Conservation (phyloP, 495 filamentous ascomycete species). For the Jackrogersella multiformis region DNA sequence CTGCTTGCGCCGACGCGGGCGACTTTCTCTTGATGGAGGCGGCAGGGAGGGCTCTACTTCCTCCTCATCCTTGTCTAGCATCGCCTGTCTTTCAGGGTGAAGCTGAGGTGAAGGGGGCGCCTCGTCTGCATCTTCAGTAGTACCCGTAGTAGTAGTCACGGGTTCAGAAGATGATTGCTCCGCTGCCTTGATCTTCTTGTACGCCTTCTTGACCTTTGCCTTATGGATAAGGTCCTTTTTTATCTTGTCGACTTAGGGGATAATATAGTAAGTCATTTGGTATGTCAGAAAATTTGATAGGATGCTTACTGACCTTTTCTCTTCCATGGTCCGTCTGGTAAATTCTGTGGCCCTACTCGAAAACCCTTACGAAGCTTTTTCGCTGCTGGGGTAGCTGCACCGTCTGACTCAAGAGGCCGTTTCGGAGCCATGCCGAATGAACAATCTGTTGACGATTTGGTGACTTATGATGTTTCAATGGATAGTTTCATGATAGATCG, state of each 20-base stretch:
- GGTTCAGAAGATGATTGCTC: conserved; percentile 49
- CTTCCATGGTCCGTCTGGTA: conserved; percentile 90
- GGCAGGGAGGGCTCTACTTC: conserved; percentile 36
- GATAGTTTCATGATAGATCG: too few relatives aligned
- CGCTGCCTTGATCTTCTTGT: conserved; percentile 83
- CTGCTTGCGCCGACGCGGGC: conserved; percentile 46
- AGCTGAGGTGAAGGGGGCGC: conserved; percentile 61
- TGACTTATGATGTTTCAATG: too few relatives aligned
- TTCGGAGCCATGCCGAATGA: conserved; percentile 68
- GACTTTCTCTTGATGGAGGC: conserved; percentile 3
- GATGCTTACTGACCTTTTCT: conserved; percentile 73
- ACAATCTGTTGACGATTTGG: neutral
- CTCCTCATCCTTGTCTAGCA: conserved; percentile 55
- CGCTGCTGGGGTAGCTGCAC: conserved; percentile 45
- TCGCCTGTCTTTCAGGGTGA: conserved; percentile 77
- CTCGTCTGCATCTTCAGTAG: conserved; percentile 31
- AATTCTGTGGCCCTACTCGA: conserved; percentile 87
- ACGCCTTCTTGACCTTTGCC: conserved; percentile 92
- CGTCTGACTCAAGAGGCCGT: conserved; percentile 62
- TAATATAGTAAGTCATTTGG: conserved; percentile 22
- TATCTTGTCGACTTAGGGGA: conserved; percentile 81
- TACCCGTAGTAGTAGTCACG: conserved; percentile 22
- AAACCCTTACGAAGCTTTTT: conserved; percentile 64
- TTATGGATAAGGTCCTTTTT: conserved; percentile 90
- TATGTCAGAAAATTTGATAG: neutral